Percentiles rank a stretch among this genome's conserved stretches.
Conservation (phyloP, 2,329 filamentous ascomycete genomes). For the Aspergillus sp. region DNA sequence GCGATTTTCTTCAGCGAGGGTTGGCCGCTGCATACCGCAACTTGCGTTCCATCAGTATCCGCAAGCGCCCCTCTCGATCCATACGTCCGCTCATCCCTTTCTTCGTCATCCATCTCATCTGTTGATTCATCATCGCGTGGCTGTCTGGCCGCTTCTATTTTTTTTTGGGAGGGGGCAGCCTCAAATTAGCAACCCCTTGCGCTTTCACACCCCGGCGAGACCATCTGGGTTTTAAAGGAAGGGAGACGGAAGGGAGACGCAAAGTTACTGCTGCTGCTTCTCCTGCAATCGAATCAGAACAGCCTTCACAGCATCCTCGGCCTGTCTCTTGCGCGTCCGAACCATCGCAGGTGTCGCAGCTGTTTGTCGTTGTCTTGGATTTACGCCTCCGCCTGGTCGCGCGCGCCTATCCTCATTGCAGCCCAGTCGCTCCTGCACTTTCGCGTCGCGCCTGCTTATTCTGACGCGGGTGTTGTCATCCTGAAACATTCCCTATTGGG, state of each 20-base stretch:
- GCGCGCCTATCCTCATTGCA: slow-evolving; percentile 15
- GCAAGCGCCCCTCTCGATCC: slow-evolving; percentile 4
- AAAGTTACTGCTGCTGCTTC: slow-evolving; percentile 18
- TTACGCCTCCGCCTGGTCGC: slow-evolving; percentile 19
- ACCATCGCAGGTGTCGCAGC: slow-evolving; percentile 8
- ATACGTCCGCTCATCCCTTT: not conserved
- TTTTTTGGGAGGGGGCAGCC: slow-evolving; percentile 12
- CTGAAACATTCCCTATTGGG: slow-evolving; percentile 31
- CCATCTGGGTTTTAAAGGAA: slow-evolving; percentile 23
- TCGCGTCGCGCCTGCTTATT: slow-evolving; percentile 24
- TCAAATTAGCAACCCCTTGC: slow-evolving; percentile 22
- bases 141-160: slow-evolving; percentile 14
- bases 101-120: slow-evolving; percentile 9
- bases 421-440: slow-evolving; percentile 22
- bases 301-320: slow-evolving; percentile 11
- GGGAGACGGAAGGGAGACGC: slow-evolving; percentile 25
- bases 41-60: slow-evolving; percentile 18
- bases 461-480: slow-evolving; percentile 23
- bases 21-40: slow-evolving; percentile 27
- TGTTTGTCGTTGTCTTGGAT: slow-evolving; percentile 15
- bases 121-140: slow-evolving; percentile 22
- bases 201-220: slow-evolving; percentile 13
- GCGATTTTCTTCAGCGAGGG: slow-evolving; percentile 20
- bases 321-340: slow-evolving; percentile 16
- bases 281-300: slow-evolving; percentile 19